Conservation (phyloP, 441 rosid species). For the Viola pubescens region DNA sequence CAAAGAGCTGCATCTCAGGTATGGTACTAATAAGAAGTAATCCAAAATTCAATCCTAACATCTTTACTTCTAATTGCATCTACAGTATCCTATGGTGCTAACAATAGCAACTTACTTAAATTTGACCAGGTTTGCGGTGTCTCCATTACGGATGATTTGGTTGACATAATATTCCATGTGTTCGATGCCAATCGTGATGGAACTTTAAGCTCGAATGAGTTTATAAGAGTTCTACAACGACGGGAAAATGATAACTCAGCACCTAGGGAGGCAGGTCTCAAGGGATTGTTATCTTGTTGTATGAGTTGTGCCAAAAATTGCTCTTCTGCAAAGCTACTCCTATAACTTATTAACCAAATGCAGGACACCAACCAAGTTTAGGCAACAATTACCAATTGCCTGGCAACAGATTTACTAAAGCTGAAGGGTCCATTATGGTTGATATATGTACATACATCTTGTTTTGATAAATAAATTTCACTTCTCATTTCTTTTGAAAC, state of each 20-base stretch:
- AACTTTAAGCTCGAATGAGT: slow-evolving; percentile 44
- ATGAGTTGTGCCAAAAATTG: slow-evolving; percentile 28
- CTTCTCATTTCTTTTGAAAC: too few species aligned
- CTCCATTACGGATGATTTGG: slow-evolving; percentile 34
- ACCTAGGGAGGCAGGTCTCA: slow-evolving; percentile 28
- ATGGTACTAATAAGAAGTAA: slow-evolving; percentile 1
- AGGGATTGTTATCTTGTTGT: slow-evolving; percentile 41
- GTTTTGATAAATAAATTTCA: too few species aligned
- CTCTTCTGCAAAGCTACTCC: slow-evolving; percentile 22
- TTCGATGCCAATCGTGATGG: slow-evolving; percentile 50
- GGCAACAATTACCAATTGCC: not conserved
- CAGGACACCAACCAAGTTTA: not conserved
- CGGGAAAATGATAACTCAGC: slow-evolving; percentile 27
- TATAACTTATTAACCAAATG: not conserved
- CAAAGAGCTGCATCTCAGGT: slow-evolving; percentile 75
- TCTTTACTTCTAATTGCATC: not conserved
- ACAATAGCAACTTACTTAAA: not conserved
- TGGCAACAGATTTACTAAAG: too few species aligned
- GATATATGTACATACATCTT: too few species aligned
- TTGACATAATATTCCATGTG: slow-evolving; percentile 47
- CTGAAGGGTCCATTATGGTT: too few species aligned
- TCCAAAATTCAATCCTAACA: not conserved
- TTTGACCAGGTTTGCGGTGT: slow-evolving; percentile 43
- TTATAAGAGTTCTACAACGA: slow-evolving; percentile 36
- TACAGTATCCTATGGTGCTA: not conserved